Evolutionary conservation across 2,329 filamentous ascomycete species (phyloP).

Genomic region (Calonectria ilicicola): DNA sequence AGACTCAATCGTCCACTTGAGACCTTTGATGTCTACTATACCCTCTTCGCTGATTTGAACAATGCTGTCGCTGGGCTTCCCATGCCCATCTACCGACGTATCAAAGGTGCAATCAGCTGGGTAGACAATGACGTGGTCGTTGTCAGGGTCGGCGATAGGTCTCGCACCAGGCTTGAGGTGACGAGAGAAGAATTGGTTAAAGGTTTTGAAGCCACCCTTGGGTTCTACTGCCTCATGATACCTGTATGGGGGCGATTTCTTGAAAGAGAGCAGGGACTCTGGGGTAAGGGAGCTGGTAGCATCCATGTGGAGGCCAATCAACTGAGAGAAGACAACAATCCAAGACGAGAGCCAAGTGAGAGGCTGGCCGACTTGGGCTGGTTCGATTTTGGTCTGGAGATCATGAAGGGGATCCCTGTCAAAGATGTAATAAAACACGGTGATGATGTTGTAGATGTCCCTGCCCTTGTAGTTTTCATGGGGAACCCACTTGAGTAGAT

Average conservation of each 20-base stretch:
- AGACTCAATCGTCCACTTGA: constrained; percentile 51
- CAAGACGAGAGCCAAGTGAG: constrained; percentile 51
- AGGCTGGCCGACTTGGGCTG: constrained; percentile 41
- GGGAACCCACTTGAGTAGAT: constrained; percentile 52
- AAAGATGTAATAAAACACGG: constrained; percentile 56
- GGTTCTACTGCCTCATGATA: constrained; percentile 48
- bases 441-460: constrained; percentile 51
- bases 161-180: constrained; percentile 48
- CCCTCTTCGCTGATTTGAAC: constrained; percentile 40
- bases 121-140: constrained; percentile 47
- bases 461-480: constrained; percentile 48
- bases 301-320: constrained; percentile 51
- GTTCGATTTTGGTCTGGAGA: constrained; percentile 41
- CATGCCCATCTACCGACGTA: constrained; percentile 17
- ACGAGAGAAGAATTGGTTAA: constrained; percentile 56
- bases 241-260: constrained; percentile 45
- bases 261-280: constrained; percentile 47
- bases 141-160: constrained; percentile 43
- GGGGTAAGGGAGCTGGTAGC: constrained; percentile 46
- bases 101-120: constrained; percentile 54
- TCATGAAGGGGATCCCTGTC: constrained; percentile 45
- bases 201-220: constrained; percentile 47
- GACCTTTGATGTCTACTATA: constrained; percentile 49
- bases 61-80: constrained; percentile 32
- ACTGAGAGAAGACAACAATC: constrained; percentile 52